Evolutionary conservation across 2,329 filamentous ascomycete species (phyloP).

Genomic region (Ceratocystis diversiconidia): DNA sequence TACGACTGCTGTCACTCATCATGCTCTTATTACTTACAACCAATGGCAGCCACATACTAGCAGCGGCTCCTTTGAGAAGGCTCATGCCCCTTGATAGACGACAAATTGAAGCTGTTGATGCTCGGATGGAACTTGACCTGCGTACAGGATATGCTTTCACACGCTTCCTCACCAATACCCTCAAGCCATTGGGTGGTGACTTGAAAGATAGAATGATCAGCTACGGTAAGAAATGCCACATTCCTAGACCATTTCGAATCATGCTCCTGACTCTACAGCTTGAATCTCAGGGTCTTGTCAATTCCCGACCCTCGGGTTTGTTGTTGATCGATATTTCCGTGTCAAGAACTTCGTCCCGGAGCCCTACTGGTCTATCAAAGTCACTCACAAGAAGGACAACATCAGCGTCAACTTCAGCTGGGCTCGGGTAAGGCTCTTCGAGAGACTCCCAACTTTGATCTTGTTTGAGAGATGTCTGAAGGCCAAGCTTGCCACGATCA

Average conservation of each 20-base stretch:
- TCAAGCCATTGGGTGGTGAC: conserved; percentile 57
- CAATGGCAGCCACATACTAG: conserved; percentile 58
- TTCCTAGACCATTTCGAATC: neutral
- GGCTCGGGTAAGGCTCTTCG: conserved; percentile 72
- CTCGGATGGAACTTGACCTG: conserved; percentile 83
- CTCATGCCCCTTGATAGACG: conserved; percentile 68
- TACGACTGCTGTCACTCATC: no score
- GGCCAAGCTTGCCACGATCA: conserved; percentile 64
- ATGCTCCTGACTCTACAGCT: neutral
- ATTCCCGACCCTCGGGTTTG: conserved; percentile 91
- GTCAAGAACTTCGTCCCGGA: conserved; percentile 91
- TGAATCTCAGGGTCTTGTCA: conserved; percentile 61
- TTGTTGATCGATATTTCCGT: conserved; percentile 88
- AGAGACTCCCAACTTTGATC: conserved; percentile 65
- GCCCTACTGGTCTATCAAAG: conserved; percentile 80
- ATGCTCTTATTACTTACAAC: conserved; percentile 17
- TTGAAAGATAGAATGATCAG: conserved; percentile 56
- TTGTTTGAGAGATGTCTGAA: conserved; percentile 74
- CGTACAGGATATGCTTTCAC: conserved; percentile 89
- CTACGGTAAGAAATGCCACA: conserved; percentile 46
- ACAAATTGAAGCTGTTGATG: conserved; percentile 75
- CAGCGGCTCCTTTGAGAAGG: conserved; percentile 51
- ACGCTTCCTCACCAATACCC: conserved; percentile 63
- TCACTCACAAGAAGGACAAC: conserved; percentile 62
- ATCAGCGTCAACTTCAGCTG: conserved; percentile 76